Evolutionary conservation across 495 filamentous ascomycete genomes (phyloP).

Genomic region (Aspergillus leporis): DNA sequence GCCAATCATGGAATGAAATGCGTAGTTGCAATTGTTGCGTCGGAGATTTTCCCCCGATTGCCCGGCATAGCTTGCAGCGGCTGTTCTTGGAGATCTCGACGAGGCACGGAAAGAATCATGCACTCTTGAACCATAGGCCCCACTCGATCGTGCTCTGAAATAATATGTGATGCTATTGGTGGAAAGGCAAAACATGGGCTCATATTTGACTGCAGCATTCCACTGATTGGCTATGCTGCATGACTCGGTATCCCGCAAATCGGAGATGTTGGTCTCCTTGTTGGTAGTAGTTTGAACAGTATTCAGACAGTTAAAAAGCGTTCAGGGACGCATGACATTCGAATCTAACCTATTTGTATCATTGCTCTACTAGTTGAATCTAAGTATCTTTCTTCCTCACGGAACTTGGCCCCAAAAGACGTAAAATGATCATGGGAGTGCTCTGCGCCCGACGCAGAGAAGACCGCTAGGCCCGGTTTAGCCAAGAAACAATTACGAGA

Average conservation of each 20-base stretch:
- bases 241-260: background rate
- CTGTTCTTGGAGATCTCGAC: background rate
- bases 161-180: too few relatives aligned
- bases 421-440: background rate
- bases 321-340: too few relatives aligned
- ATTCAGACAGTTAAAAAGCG: too few relatives aligned
- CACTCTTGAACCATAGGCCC: background rate
- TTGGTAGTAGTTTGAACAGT: too few relatives aligned
- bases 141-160: background rate
- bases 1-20: background rate
- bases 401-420: too few relatives aligned
- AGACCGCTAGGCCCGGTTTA: background rate
- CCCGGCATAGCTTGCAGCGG: background rate
- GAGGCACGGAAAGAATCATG: background rate
- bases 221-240: background rate
- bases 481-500: background rate
- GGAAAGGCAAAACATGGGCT: too few relatives aligned
- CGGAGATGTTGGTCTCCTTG: background rate
- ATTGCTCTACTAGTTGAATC: too few relatives aligned
- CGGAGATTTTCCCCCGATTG: background rate
- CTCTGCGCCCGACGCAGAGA: background rate
- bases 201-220: background rate
- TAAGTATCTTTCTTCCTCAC: too few relatives aligned
- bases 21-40: background rate
- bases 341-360: too few relatives aligned